phyloP scores from a whole-genome alignment of 2,329 filamentous ascomycete species.

The Allantophomopsis cytisporea region DNA sequence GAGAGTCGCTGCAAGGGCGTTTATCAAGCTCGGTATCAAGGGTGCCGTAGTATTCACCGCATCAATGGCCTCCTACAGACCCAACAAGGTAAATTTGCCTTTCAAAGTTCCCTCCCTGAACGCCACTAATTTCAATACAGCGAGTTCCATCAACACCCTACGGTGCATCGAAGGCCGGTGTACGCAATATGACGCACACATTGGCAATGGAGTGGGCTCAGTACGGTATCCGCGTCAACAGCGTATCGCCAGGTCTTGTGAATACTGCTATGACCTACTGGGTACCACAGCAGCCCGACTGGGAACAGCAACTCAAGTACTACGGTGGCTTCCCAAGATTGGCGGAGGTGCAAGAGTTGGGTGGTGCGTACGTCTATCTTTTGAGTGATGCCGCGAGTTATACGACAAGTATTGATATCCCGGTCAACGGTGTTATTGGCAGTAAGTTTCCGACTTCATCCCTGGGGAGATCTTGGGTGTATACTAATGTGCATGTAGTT shows the following conservation, averaged over 20 bases:
- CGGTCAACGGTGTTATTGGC: conserved; percentile 23
- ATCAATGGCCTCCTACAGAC: conserved; percentile 30
- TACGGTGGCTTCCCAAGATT: conserved; percentile 37
- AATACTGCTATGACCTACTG: conserved; percentile 27
- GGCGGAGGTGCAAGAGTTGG: conserved; percentile 31
- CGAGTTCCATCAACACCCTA: conserved; percentile 23
- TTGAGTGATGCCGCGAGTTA: conserved; percentile 20
- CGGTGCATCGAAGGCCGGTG: conserved; percentile 27
- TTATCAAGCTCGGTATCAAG: conserved; percentile 28
- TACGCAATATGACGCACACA: conserved; percentile 23
- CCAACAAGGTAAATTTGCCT: conserved; percentile 21
- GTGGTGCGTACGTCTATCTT: conserved; percentile 16
- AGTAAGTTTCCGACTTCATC: conserved; percentile 7
- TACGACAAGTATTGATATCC: conserved; percentile 22
- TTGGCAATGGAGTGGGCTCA: conserved; percentile 23
- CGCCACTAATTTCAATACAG: no score
- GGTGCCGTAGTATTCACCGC: conserved; percentile 31
- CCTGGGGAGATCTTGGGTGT: neutral
- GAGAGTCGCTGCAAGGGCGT: conserved; percentile 25
- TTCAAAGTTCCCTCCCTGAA: no score
- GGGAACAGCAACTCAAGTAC: conserved; percentile 36
- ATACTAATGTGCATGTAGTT: no score
- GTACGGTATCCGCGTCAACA: conserved; percentile 21
- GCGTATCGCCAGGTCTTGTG: conserved; percentile 20
- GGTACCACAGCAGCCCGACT: conserved; percentile 32